Conservation (phyloP, 805 yeast species). For the Yarrowia bubula region DNA sequence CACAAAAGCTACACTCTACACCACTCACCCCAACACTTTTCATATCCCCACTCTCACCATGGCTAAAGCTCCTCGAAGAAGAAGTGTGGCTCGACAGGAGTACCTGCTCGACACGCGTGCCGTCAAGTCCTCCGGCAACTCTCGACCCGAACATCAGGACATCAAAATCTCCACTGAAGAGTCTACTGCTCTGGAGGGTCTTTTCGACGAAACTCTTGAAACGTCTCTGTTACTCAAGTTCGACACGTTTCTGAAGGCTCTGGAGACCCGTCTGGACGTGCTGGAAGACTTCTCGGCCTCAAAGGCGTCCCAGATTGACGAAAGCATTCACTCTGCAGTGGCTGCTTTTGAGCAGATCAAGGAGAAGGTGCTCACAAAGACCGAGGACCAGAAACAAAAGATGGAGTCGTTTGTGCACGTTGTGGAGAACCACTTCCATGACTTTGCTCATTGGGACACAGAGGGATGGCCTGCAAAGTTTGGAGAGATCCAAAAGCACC, state of each 20-base stretch:
- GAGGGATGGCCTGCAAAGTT: conserved; percentile 34
- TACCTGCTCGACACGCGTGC: conserved; percentile 2
- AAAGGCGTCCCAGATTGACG: conserved; percentile 38
- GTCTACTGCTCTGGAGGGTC: background rate
- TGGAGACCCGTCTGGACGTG: conserved; percentile 35
- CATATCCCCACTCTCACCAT: background rate
- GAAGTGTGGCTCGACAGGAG: conserved; percentile 18
- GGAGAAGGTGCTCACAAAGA: conserved; percentile 33
- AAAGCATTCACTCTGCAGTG: conserved; percentile 35
- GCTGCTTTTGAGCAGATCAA: conserved; percentile 36
- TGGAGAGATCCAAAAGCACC: conserved; percentile 35
- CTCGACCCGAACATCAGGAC: conserved; percentile 19
- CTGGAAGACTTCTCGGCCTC: conserved; percentile 39
- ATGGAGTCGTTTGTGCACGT: conserved; percentile 39
- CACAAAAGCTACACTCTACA: background rate
- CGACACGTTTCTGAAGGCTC: conserved; percentile 20
- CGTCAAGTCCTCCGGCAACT: background rate
- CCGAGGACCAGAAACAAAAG: conserved; percentile 38
- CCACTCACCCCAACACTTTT: background rate
- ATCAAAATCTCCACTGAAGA: conserved; percentile 3
- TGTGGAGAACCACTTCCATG: conserved; percentile 35
- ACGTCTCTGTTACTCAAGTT: conserved; percentile 6
- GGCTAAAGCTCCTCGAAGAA: conserved; percentile 24
- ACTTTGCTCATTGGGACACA: conserved; percentile 27
- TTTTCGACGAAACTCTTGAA: conserved; percentile 11